Base-by-base conservation (phyloP, 176 grass and related monocot species). In the Chrysopogon serrulatus region DNA sequence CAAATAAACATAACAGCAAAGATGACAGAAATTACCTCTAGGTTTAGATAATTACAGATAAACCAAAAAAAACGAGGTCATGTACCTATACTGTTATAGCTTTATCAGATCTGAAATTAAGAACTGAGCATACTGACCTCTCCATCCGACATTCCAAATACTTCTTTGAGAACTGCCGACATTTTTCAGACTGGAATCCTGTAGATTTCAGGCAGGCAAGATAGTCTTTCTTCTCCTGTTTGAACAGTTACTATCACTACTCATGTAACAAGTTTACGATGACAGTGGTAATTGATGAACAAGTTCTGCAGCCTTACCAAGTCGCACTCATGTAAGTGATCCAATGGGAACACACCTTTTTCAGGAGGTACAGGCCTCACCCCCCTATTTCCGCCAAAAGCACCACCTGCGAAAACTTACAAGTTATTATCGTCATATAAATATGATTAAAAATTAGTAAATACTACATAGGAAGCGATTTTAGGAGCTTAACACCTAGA, bases 211-310 rank as follows among this genome's bases (percentile, higher is more conserved):
- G 87, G 71, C 92, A 95, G 21, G 87, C 73, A 82, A 98, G 85
- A 70, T 95, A 98, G 17, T 93, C 95, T 81, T 98, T 92, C 86
- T 95, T 98, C 57, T 88, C 92, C 92, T 95, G 87, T 76, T 88
- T 28, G 65, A 79, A 72, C 36, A 84, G 1, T 44, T 27, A 90
- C n/a, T 60, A 56, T 27, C 23, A 61, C 10, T 41, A 66, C 2
- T 81, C 45, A 78, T 10, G 23, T 42, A 47, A 82, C 19, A 44
- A 54, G 63, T 75, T 27, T 33, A 57, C 14, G n/a, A 48, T 74
- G 40, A 49, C 2, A 86, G 32, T 59, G 6, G 11, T 27, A 79
- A 51, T 6, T 23, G 34, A 61, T 34, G 31, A 80, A 27, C n/a
- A 60, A 27, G 32, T 37, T 43, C 0, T 44, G 65, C 23, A 80